A percentile compares a stretch with the other conserved stretches of the same genome.
phyloP scores from a whole-genome alignment of 257 asterid genomes.

The Nicotiana paniculata region DNA sequence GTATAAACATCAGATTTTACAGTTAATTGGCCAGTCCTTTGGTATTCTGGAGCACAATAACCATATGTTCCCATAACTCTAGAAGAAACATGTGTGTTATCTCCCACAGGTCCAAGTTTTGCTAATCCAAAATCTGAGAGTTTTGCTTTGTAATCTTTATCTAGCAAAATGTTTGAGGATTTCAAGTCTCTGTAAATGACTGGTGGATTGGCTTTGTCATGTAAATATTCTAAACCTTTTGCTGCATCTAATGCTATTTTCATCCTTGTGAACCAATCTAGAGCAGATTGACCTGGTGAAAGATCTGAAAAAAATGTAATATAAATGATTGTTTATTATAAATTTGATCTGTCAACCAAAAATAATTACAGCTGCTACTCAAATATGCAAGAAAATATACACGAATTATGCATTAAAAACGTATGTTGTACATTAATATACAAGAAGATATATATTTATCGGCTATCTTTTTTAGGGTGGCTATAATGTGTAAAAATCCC shows the following conservation, averaged over 20 bases:
- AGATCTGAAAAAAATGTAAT: conserved; percentile 35
- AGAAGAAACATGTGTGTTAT: conserved; percentile 63
- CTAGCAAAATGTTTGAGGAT: conserved; percentile 82
- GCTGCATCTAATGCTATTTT: conserved; percentile 78
- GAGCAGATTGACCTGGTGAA: conserved; percentile 31
- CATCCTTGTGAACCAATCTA: conserved; percentile 76
- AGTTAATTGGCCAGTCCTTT: conserved; percentile 71
- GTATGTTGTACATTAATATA: too few species aligned
- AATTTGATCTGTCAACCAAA: too few species aligned
- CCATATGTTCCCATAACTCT: conserved; percentile 93
- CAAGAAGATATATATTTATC: too few species aligned
- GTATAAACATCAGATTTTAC: conserved; percentile 73
- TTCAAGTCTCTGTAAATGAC: conserved; percentile 83
- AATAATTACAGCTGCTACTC: too few species aligned
- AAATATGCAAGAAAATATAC: too few species aligned
- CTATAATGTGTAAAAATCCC: too few species aligned
- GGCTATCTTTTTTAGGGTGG: too few species aligned
- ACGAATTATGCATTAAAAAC: too few species aligned
- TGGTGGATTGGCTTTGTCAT: conserved; percentile 73
- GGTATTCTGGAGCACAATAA: conserved; percentile 88
- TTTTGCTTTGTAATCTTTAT: conserved; percentile 53
- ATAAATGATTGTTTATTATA: not conserved
- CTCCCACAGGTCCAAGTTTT: conserved; percentile 88
- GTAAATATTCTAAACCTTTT: conserved; percentile 78
- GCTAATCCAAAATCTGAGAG: conserved; percentile 91